Evolutionary conservation across 306 rosid genomes (phyloP), one percentile per base, ranked within the genome.

Genomic region (Trifolium pratense): DNA sequence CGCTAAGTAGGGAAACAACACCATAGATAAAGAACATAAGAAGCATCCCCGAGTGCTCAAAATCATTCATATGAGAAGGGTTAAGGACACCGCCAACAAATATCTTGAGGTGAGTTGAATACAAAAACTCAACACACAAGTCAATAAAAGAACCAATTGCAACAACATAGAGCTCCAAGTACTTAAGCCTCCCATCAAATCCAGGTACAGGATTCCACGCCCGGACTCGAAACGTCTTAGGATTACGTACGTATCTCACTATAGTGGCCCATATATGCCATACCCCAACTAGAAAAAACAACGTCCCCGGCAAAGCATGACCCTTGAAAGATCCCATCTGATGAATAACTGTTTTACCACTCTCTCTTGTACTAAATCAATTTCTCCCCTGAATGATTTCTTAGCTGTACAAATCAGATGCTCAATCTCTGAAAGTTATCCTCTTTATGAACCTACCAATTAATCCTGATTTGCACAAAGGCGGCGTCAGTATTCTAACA

Each of bases 21-120:
- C 99, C 86, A 26, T 91, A 95, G 84, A 95, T 74, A 45, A 95
- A 95, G 80, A 95, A 95, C 99, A 90, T 95, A 23, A 95, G 89
- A 82, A 94, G 99, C 97, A 94, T 94, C 76, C 95, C 97, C 0
- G 96, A 80, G 78, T 94, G 97, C 87, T 94, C 99, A 59, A 94
- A 91, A 79, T 94, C 87, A 78, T 94, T 94, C 97, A 94, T 88
- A 60, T 91, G 99, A 53, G 84, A 74, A 15, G 97, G 99, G 81
- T 94, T 94, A 78, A 91, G 78, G 46, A 87, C 88, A 29, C 92
- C 97, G 64, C 74, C 53, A 21, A 88, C 96, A 75, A 89, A 82
- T 75, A 91, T 87, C 88, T 78, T 87, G 77, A 91, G 88, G 73
- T 94, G 97, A 5, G 99, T 87, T n/a, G 99, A 88, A 82, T 91